These are phyloP conservation scores for Trametes coccinea DNA, from an alignment of 768 basidiomycete species.

Conservation along the genomic window DNA sequence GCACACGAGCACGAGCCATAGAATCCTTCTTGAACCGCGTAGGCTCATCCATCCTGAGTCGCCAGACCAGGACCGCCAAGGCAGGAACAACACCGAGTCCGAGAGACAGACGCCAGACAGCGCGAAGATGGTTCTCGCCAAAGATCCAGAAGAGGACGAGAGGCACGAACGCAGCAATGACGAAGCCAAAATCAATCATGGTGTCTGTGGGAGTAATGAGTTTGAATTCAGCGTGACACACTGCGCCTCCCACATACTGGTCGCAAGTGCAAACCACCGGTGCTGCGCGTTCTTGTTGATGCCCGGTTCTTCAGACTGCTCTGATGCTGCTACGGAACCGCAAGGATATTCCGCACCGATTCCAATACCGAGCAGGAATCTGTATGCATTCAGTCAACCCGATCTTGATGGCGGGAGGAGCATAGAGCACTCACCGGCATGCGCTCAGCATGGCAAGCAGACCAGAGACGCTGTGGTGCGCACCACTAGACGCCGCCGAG, in stretches of 20 bases:
- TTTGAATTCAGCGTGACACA: neutral
- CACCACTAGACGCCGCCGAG: constrained; percentile 81
- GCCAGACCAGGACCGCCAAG: constrained; percentile 81
- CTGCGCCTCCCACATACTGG: constrained; percentile 54
- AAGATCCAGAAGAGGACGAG: constrained; percentile 90
- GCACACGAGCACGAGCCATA: constrained; percentile 74
- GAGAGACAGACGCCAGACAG: constrained; percentile 85
- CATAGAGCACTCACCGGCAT: constrained; percentile 56
- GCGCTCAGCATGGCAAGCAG: constrained; percentile 77
- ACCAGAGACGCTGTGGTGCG: constrained; percentile 66
- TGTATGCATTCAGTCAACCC: constrained; percentile 27
- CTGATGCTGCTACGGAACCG: constrained; percentile 85
- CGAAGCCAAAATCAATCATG: constrained; percentile 88
- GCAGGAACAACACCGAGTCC: constrained; percentile 86
- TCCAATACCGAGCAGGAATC: constrained; percentile 87
- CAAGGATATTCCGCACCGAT: constrained; percentile 90
- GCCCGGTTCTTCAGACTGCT: constrained; percentile 83
- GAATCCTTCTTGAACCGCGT: constrained; percentile 70
- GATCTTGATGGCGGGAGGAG: neutral
- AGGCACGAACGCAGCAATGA: constrained; percentile 77
- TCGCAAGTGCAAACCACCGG: constrained; percentile 84
- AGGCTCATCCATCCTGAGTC: constrained; percentile 82
- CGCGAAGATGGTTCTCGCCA: constrained; percentile 75
- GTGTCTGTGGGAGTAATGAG: constrained; percentile 46
- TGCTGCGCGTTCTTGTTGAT: constrained; percentile 82